Percentiles rank a stretch among this genome's conserved stretches.
Conservation (phyloP, 805 yeast species). For the Pichia heedii region DNA sequence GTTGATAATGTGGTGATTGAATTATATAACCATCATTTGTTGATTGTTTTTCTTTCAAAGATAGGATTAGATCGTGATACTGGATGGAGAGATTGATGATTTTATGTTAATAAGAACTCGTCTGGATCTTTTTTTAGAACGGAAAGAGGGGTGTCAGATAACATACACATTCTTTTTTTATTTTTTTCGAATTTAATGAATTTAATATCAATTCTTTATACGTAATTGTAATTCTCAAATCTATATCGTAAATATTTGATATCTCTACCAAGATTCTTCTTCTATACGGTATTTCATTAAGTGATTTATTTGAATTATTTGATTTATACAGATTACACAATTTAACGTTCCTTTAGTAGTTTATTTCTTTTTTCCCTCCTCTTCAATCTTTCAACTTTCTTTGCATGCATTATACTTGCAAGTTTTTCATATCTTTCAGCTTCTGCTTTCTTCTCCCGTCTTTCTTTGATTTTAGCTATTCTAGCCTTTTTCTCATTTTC, state of each 20-base stretch:
- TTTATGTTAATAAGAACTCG: slow-evolving; percentile 29
- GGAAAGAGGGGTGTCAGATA: slow-evolving; percentile 32
- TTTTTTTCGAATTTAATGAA: too few relatives aligned
- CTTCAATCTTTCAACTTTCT: slow-evolving; percentile 83
- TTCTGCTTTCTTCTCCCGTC: slow-evolving; percentile 76
- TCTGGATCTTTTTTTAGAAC: slow-evolving; percentile 23
- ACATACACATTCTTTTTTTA: slow-evolving; percentile 20
- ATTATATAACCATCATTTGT: slow-evolving; percentile 1
- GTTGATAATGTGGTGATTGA: neutral
- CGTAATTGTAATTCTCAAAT: neutral
- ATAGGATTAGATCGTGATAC: slow-evolving; percentile 26
- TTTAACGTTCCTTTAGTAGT: slow-evolving; percentile 72
- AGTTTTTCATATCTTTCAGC: slow-evolving; percentile 77
- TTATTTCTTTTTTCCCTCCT: slow-evolving; percentile 93
- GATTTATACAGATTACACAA: neutral
- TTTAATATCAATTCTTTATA: too few relatives aligned
- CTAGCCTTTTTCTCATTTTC: slow-evolving; percentile 45
- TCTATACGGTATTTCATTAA: too few relatives aligned
- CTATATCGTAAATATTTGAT: too few relatives aligned
- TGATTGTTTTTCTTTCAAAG: neutral
- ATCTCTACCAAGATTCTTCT: neutral
- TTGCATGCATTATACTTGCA: slow-evolving; percentile 83
- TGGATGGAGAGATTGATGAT: slow-evolving; percentile 24
- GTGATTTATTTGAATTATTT: too few relatives aligned
- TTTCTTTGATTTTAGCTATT: slow-evolving; percentile 54